Percentiles rank a stretch among this genome's conserved stretches.
phyloP scores from a whole-genome alignment of 2,329 filamentous ascomycete genomes.

The Cladosporium sp. region DNA sequence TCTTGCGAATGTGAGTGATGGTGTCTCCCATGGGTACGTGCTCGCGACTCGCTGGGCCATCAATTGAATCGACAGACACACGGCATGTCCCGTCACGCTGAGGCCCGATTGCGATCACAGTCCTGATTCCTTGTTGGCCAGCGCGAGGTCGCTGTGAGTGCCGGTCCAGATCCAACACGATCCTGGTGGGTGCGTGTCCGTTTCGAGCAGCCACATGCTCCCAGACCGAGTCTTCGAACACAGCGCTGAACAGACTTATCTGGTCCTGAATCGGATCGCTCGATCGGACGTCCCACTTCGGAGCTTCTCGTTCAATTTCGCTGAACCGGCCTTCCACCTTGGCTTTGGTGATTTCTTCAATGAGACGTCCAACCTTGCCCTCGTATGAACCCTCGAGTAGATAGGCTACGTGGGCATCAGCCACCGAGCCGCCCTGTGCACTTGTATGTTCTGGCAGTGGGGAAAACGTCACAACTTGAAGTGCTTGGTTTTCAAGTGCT shows the following conservation, averaged over 20 bases:
- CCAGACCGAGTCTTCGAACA: slow-evolving; percentile 67
- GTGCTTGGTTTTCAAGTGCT: slow-evolving; percentile 23
- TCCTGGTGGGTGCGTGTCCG: slow-evolving; percentile 52
- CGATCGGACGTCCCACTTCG: slow-evolving; percentile 75
- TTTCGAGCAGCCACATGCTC: slow-evolving; percentile 60
- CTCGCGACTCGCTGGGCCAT: slow-evolving; percentile 69
- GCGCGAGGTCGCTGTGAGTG: slow-evolving; percentile 32
- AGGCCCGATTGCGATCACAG: slow-evolving; percentile 61
- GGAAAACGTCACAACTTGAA: slow-evolving; percentile 28
- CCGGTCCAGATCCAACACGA: slow-evolving; percentile 61
- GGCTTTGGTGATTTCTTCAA: slow-evolving; percentile 83
- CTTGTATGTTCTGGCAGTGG: slow-evolving; percentile 14
- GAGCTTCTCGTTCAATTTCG: slow-evolving; percentile 76
- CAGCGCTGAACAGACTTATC: slow-evolving; percentile 56
- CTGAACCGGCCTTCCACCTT: slow-evolving; percentile 80
- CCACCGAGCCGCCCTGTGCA: slow-evolving; percentile 4
- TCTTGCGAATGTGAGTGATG: slow-evolving; percentile 37
- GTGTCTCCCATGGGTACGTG: slow-evolving; percentile 70
- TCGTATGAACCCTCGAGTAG: slow-evolving; percentile 72
- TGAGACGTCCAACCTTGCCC: slow-evolving; percentile 68
- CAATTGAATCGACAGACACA: slow-evolving; percentile 59
- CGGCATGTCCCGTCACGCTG: slow-evolving; percentile 52
- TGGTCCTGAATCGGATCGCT: slow-evolving; percentile 57
- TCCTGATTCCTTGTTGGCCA: slow-evolving; percentile 59
- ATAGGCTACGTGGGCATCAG: slow-evolving; percentile 44